phyloP scores from a whole-genome alignment of 495 filamentous ascomycete genomes.

The Tuber calosporum region DNA sequence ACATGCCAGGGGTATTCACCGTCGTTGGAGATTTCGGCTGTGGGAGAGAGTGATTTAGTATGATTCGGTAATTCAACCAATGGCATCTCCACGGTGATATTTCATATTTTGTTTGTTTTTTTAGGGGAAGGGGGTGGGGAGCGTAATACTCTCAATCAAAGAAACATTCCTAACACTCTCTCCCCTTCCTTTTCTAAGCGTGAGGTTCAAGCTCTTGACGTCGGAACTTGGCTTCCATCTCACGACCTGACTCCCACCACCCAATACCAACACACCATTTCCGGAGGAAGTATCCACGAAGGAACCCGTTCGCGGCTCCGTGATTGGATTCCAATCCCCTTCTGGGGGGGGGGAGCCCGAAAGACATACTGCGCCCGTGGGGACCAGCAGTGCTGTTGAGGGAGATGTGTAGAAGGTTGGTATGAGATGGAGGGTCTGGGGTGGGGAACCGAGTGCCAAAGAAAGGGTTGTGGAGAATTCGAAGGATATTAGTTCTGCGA shows the following conservation, averaged over 20 bases:
- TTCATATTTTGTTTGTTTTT: not conserved
- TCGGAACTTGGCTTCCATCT: constrained; percentile 27
- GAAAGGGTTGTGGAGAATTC: not conserved
- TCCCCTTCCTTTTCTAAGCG: constrained; percentile 31
- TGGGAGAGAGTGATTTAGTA: constrained; percentile 4
- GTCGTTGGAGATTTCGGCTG: constrained; percentile 30
- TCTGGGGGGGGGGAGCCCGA: not conserved
- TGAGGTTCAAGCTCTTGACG: constrained; percentile 31
- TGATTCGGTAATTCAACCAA: not conserved
- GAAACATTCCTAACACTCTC: constrained; percentile 26
- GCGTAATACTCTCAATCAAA: constrained; percentile 27
- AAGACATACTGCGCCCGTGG: constrained; percentile 20
- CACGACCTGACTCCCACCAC: constrained; percentile 14
- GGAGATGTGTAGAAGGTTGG: constrained; percentile 35
- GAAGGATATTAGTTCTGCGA: not conserved
- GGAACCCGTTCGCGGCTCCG: constrained; percentile 22
- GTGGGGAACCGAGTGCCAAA: constrained; percentile 16
- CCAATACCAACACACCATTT: not conserved
- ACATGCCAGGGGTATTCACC: constrained; percentile 39
- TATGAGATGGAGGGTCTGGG: constrained; percentile 27
- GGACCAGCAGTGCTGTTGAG: constrained; percentile 21
- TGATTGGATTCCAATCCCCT: constrained; percentile 32
- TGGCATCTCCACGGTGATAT: not conserved
- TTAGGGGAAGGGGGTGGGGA: not conserved
- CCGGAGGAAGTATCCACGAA: constrained; percentile 16